phyloP scores from a whole-genome alignment of 2,329 filamentous ascomycete genomes.

The Fusarium subglutinans region DNA sequence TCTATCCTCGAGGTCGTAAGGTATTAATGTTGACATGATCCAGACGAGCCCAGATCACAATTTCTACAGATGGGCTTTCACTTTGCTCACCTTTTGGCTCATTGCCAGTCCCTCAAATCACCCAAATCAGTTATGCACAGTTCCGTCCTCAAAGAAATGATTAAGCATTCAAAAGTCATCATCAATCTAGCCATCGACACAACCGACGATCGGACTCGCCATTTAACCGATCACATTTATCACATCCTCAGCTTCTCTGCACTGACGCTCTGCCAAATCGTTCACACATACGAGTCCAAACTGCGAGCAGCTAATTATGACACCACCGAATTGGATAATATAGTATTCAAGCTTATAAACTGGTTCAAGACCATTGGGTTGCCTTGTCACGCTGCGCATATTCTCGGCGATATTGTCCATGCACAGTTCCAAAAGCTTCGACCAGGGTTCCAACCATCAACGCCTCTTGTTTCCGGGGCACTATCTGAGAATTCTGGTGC shows the following conservation, averaged over 20 bases:
- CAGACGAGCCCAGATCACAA: slow-evolving; percentile 42
- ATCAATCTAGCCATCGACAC: slow-evolving; percentile 45
- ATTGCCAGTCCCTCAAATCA: slow-evolving; percentile 38
- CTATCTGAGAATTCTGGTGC: not conserved
- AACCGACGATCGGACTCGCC: slow-evolving; percentile 41
- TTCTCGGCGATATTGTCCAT: slow-evolving; percentile 38
- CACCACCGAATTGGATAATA: slow-evolving; percentile 18
- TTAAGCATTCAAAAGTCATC: slow-evolving; percentile 34
- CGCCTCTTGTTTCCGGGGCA: not conserved
- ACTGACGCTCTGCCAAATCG: slow-evolving; percentile 35
- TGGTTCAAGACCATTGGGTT: slow-evolving; percentile 41
- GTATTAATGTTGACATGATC: not conserved
- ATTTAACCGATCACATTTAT: slow-evolving; percentile 45
- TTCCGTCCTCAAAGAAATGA: slow-evolving; percentile 35
- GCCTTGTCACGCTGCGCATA: slow-evolving; percentile 39
- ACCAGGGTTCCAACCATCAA: slow-evolving; percentile 7
- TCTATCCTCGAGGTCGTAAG: not conserved
- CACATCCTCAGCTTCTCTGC: slow-evolving; percentile 43
- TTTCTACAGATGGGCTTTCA: slow-evolving; percentile 45
- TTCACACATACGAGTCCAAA: slow-evolving; percentile 36
- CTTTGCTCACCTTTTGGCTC: slow-evolving; percentile 40
- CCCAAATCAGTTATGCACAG: slow-evolving; percentile 19
- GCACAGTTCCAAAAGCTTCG: slow-evolving; percentile 36
- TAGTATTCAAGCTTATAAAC: slow-evolving; percentile 28
- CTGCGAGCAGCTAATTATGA: slow-evolving; percentile 21